Conservation (phyloP, 495 filamentous ascomycete genomes). For the Penicillium lagena region DNA sequence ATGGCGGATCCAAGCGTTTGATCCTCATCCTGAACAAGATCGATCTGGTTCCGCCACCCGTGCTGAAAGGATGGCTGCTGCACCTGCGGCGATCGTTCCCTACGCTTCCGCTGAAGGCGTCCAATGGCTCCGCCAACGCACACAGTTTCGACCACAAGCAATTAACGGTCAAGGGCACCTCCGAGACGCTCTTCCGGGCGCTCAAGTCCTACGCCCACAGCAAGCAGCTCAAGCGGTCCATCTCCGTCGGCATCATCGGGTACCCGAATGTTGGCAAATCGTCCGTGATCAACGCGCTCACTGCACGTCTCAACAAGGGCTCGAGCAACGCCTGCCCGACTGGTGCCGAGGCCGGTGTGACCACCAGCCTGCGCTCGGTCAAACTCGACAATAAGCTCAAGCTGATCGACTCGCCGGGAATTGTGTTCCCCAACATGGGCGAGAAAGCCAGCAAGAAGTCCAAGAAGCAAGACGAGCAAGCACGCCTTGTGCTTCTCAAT, state of each 20-base stretch:
- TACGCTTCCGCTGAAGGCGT: slow-evolving; percentile 84
- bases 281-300: slow-evolving; percentile 91
- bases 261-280: slow-evolving; percentile 98
- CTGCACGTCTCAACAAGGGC: slow-evolving; percentile 66
- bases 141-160: slow-evolving; percentile 90
- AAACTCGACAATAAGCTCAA: slow-evolving; percentile 95
- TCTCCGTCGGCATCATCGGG: slow-evolving; percentile 89
- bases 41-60: slow-evolving; percentile 76
- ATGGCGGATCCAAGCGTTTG: slow-evolving; percentile 75
- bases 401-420: slow-evolving; percentile 90
- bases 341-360: slow-evolving; percentile 90
- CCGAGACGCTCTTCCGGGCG: slow-evolving; percentile 78
- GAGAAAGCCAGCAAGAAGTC: slow-evolving; percentile 47
- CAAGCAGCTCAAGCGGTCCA: slow-evolving; percentile 78
- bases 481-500: slow-evolving; percentile 80
- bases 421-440: slow-evolving; percentile 71
- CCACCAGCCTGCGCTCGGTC: slow-evolving; percentile 78
- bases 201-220: slow-evolving; percentile 85
- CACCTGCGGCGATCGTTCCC: slow-evolving; percentile 89
- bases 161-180: slow-evolving; percentile 79
- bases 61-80: slow-evolving; percentile 76
- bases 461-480: slow-evolving; percentile 59
- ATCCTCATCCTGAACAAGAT: slow-evolving; percentile 97
- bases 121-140: slow-evolving; percentile 74
- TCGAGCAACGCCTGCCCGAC: slow-evolving; percentile 69